phyloP scores from a whole-genome alignment of 768 basidiomycete genomes.

The Pleurotus cornucopiae region DNA sequence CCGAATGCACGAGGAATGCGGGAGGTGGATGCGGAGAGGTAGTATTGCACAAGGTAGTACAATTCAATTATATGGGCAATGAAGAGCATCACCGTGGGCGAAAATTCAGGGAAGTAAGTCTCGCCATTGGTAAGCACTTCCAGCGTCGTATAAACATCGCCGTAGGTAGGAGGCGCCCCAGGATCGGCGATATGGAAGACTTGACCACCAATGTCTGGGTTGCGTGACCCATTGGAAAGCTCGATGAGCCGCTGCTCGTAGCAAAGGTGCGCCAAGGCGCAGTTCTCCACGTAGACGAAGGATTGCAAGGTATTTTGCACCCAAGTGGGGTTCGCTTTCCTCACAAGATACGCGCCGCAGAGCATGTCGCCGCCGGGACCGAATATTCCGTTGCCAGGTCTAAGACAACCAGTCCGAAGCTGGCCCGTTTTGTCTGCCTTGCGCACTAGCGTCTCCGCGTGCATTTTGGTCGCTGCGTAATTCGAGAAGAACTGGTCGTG shows the following conservation, averaged over 20 bases:
- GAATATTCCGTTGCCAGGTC: slow-evolving; percentile 77
- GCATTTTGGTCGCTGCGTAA: slow-evolving; percentile 64
- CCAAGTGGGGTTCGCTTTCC: slow-evolving; percentile 63
- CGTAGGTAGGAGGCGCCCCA: slow-evolving; percentile 56
- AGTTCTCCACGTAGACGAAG: slow-evolving; percentile 75
- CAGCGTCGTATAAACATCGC: slow-evolving; percentile 57
- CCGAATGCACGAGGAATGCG: slow-evolving; percentile 26
- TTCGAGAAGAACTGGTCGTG: slow-evolving; percentile 74
- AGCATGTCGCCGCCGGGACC: slow-evolving; percentile 74
- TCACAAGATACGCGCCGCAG: slow-evolving; percentile 58
- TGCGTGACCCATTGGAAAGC: slow-evolving; percentile 22
- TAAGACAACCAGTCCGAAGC: slow-evolving; percentile 68
- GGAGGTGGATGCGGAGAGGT: slow-evolving; percentile 28
- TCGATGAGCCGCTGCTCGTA: slow-evolving; percentile 74
- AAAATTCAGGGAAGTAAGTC: slow-evolving; percentile 49
- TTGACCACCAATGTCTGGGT: slow-evolving; percentile 71
- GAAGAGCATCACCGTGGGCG: slow-evolving; percentile 62
- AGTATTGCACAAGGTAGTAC: slow-evolving; percentile 44
- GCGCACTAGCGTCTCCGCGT: slow-evolving; percentile 48
- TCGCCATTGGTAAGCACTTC: slow-evolving; percentile 54
- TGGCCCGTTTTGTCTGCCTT: slow-evolving; percentile 26
- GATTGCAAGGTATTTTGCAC: slow-evolving; percentile 52
- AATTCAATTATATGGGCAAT: slow-evolving; percentile 56
- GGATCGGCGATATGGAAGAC: slow-evolving; percentile 65
- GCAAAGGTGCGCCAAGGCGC: slow-evolving; percentile 63